These are phyloP conservation scores for Zygosaccharomyces sapae DNA, from an alignment of 1,139 yeast genomes.

Conservation along the genomic window DNA sequence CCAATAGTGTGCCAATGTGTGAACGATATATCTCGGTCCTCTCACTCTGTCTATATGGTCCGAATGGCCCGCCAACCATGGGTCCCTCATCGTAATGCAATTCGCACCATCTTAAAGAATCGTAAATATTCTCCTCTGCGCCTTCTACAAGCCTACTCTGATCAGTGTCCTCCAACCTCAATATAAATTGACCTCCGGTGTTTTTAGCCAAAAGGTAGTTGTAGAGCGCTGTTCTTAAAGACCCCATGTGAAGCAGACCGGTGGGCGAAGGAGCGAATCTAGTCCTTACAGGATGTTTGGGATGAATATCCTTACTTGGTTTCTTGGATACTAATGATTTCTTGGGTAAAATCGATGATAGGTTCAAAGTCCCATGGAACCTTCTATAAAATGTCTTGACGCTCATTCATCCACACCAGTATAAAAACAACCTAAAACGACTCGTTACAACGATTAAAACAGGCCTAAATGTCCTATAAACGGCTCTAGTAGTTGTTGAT, in stretches of 20 bases:
- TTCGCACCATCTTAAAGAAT: slow-evolving; percentile 74
- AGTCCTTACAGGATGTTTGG: slow-evolving; percentile 66
- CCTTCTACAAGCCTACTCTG: slow-evolving; percentile 69
- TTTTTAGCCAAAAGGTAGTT: slow-evolving; percentile 76
- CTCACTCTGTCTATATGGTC: slow-evolving; percentile 84
- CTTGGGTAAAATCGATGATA: slow-evolving; percentile 6
- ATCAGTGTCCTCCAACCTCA: slow-evolving; percentile 92
- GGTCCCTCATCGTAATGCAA: slow-evolving; percentile 82
- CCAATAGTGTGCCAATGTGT: slow-evolving; percentile 54
- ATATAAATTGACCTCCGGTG: slow-evolving; percentile 74
- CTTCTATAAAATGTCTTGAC: not conserved
- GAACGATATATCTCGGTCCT: slow-evolving; percentile 58
- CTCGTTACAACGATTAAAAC: not conserved
- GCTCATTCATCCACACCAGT: not conserved
- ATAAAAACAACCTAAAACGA: not conserved
- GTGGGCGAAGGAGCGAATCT: slow-evolving; percentile 99
- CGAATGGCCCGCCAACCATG: slow-evolving; percentile 47
- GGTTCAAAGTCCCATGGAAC: slow-evolving; percentile 2
- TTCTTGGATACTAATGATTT: slow-evolving; percentile 25
- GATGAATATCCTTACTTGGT: slow-evolving; percentile 39
- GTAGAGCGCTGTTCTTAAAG: slow-evolving; percentile 86
- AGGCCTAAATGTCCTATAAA: not conserved
- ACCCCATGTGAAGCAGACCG: slow-evolving; percentile 86
- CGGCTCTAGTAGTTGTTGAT: not conserved
- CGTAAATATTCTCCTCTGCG: slow-evolving; percentile 78